These are phyloP conservation scores for Mycena epipterygia DNA, from an alignment of 768 basidiomycete genomes.

Conservation along the genomic window DNA sequence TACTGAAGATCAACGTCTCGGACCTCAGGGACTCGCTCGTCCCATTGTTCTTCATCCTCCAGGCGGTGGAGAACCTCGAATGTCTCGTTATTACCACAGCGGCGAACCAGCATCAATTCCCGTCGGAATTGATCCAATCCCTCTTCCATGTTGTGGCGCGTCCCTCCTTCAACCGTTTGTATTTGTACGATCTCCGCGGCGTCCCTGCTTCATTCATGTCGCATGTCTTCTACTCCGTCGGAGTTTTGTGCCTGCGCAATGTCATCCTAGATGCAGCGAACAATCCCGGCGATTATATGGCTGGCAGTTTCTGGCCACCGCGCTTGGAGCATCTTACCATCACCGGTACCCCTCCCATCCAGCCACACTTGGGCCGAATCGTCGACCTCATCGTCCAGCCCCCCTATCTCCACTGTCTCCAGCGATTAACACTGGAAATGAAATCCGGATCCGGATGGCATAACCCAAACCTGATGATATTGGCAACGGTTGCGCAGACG, in stretches of 20 bases:
- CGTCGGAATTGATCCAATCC: background rate
- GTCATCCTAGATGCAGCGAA: background rate
- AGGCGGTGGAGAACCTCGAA: background rate
- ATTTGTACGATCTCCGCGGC: background rate
- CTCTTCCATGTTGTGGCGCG: background rate
- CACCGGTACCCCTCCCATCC: too few relatives aligned
- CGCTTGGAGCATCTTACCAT: too few relatives aligned
- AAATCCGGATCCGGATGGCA: background rate
- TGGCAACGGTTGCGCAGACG: background rate
- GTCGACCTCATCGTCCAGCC: too few relatives aligned
- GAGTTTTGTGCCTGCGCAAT: background rate
- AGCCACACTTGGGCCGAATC: too few relatives aligned
- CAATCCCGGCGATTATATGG: background rate
- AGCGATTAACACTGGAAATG: background rate
- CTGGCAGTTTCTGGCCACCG: background rate
- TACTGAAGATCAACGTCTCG: background rate
- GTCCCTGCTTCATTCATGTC: background rate
- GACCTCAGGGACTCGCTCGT: background rate
- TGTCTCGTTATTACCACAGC: background rate
- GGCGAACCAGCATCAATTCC: background rate
- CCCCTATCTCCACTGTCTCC: background rate
- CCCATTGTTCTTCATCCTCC: background rate
- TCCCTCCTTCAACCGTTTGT: background rate
- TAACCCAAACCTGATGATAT: background rate
- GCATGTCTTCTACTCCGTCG: background rate